A percentile compares a stretch with the other conserved stretches of the same genome.
phyloP scores from a whole-genome alignment of 257 asterid genomes.

The Solanum pinnatisectum region DNA sequence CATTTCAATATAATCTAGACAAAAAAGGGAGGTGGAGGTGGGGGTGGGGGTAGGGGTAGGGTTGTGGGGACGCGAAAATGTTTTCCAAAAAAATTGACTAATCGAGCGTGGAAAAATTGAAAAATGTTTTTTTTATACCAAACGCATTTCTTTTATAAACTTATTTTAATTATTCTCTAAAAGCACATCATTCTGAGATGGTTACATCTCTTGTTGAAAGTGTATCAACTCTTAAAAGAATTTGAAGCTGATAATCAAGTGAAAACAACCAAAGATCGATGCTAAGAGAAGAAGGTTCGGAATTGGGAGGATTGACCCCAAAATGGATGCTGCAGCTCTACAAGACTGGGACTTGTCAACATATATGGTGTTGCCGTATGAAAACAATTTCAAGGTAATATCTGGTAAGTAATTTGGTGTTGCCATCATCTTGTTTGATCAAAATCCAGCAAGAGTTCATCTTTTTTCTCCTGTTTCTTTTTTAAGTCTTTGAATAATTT shows the following conservation, averaged over 20 bases:
- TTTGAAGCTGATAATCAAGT: no score
- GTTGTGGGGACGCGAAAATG: no score
- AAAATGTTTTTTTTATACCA: no score
- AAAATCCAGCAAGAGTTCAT: neutral
- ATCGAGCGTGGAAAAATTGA: no score
- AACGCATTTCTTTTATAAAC: neutral
- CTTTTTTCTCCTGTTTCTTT: neutral
- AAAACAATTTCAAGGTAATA: neutral
- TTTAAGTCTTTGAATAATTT: neutral
- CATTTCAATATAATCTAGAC: no score
- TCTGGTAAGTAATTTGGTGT: neutral
- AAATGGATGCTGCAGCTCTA: neutral
- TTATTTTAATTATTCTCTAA: neutral
- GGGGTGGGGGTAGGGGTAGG: no score
- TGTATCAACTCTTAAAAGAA: no score
- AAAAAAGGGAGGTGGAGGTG: no score
- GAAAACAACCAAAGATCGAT: no score
- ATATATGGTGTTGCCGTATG: neutral
- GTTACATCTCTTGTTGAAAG: no score
- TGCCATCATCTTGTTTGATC: neutral
- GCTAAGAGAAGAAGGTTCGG: neutral
- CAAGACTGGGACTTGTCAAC: neutral
- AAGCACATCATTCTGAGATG: neutral
- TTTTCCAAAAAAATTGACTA: no score
- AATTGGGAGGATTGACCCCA: neutral